phyloP scores from a whole-genome alignment of 169 alveolate genomes.

The Plasmodium gonderi region DNA sequence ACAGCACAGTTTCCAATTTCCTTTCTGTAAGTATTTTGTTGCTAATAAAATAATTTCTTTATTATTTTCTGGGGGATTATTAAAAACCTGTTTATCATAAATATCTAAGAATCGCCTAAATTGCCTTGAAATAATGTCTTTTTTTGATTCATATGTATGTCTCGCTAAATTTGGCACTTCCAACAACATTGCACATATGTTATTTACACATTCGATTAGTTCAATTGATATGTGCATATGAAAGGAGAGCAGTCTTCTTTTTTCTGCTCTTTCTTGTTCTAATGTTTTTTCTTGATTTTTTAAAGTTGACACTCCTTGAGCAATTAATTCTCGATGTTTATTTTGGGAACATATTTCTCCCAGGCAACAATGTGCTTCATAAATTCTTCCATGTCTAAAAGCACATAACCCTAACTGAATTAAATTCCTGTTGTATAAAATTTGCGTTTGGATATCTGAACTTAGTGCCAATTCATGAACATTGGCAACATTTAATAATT shows the following conservation, averaged over 20 bases:
- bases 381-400: constrained; percentile 94
- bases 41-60: constrained; percentile 94
- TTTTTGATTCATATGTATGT: constrained; percentile 80
- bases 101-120: constrained; percentile 94
- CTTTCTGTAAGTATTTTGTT: constrained; percentile 92
- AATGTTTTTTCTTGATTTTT: constrained; percentile 93
- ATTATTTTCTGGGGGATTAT: constrained; percentile 97
- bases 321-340: constrained; percentile 95
- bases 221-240: constrained; percentile 98
- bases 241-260: constrained; percentile 95
- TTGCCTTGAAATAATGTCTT: constrained; percentile 87
- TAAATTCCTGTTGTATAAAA: constrained; percentile 94
- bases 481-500: constrained; percentile 88
- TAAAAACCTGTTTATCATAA: constrained; percentile 93
- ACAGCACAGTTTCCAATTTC: constrained; percentile 95
- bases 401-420: constrained; percentile 98
- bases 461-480: constrained; percentile 91
- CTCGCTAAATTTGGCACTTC: constrained; percentile 94
- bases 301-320: constrained; percentile 92
- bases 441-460: constrained; percentile 93
- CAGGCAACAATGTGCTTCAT: constrained; percentile 92
- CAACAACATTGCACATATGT: constrained; percentile 93
- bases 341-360: constrained; percentile 94
- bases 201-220: constrained; percentile 93
- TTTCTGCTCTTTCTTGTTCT: constrained; percentile 96